Evolutionary conservation across 2,329 filamentous ascomycete genomes (phyloP).

Genomic region (Penicillium rolfsii): DNA sequence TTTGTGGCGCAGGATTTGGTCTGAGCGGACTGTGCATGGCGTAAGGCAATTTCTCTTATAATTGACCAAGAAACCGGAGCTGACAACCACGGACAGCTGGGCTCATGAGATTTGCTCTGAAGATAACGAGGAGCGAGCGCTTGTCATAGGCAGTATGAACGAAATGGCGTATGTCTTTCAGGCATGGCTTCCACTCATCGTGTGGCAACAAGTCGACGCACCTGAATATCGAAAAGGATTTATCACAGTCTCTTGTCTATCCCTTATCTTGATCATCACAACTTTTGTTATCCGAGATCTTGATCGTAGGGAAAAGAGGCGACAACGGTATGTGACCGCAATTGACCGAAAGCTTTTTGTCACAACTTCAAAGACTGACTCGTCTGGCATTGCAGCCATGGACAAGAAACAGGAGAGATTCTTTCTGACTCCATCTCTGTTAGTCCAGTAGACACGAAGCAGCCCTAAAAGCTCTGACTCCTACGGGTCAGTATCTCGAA

Average conservation of each 20-base stretch:
- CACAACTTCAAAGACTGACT: background rate
- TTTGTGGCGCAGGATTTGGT: conserved; percentile 54
- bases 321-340: conserved; percentile 7
- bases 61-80: background rate
- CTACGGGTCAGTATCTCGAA: no score
- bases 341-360: background rate
- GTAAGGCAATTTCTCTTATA: conserved; percentile 34
- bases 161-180: conserved; percentile 71
- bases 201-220: conserved; percentile 68
- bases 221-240: conserved; percentile 65
- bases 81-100: conserved; percentile 42
- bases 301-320: conserved; percentile 11
- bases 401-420: conserved; percentile 5
- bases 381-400: background rate
- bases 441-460: background rate
- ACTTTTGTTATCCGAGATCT: conserved; percentile 49
- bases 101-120: conserved; percentile 58
- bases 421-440: conserved; percentile 1
- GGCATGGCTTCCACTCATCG: conserved; percentile 68
- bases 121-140: conserved; percentile 67
- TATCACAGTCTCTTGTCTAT: conserved; percentile 57
- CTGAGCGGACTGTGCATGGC: conserved; percentile 56
- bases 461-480: background rate
- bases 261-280: conserved; percentile 54
- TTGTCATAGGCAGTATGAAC: conserved; percentile 70